A percentile compares a stretch with the other conserved stretches of the same genome.
Evolutionary conservation across 768 basidiomycete genomes (phyloP).

Genomic region (Leccinum uliginosum): DNA sequence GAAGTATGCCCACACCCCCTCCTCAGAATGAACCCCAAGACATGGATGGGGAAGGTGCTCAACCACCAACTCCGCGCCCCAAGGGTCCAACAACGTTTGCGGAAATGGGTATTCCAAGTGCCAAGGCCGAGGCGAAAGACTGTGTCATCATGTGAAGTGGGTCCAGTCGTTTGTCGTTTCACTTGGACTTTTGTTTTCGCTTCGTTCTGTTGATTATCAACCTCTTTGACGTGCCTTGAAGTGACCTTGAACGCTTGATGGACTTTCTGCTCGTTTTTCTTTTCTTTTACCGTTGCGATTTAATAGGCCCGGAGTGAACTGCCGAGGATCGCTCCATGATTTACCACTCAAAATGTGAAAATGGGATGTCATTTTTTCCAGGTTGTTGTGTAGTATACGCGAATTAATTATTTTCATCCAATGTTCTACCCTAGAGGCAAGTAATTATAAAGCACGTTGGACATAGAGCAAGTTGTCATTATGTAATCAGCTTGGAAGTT

Average conservation of each 20-base stretch:
- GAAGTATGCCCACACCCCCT: constrained; percentile 16
- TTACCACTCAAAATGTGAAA: neutral
- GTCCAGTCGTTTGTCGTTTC: neutral
- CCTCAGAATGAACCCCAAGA: constrained; percentile 5
- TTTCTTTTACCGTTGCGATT: neutral
- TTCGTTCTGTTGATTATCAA: neutral
- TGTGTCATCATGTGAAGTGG: constrained; percentile 80
- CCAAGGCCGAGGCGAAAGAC: constrained; percentile 74
- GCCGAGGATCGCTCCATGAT: neutral
- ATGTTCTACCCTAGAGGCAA: neutral
- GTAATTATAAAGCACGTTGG: too few species aligned
- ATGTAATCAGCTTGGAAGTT: neutral
- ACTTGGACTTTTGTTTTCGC: neutral
- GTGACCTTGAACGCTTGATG: neutral
- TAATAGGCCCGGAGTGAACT: neutral
- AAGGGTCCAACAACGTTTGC: constrained; percentile 75
- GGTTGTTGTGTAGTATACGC: neutral
- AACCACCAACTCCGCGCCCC: constrained; percentile 6
- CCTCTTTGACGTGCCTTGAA: neutral
- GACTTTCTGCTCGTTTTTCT: neutral
- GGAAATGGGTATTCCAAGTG: constrained; percentile 88
- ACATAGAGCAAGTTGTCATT: too few species aligned
- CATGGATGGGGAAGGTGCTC: neutral
- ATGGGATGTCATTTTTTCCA: neutral
- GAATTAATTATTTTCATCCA: neutral